Percentiles rank a stretch among this genome's conserved stretches.
Conservation (phyloP, 768 basidiomycete species). For the Pisolithus marmoratus region DNA sequence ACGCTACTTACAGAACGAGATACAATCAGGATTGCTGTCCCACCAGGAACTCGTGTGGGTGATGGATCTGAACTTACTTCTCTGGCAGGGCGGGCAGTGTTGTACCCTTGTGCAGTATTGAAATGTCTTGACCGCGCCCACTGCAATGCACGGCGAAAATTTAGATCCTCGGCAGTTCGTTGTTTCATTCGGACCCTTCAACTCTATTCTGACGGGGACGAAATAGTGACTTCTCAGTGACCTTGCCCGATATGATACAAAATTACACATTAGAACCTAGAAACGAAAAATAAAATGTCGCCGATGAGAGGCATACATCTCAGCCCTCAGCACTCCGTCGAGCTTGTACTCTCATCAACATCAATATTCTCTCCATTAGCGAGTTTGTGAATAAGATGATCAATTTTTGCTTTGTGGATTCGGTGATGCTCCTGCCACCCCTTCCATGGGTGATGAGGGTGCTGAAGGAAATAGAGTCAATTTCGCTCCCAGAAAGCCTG, state of each 20-base stretch:
- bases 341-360: constrained; percentile 21
- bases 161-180: no score
- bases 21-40: no score
- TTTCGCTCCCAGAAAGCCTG: not conserved
- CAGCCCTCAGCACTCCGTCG: constrained; percentile 21
- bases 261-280: not conserved
- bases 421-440: constrained; percentile 92
- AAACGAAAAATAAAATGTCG: not conserved
- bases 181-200: no score
- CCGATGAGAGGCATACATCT: constrained; percentile 1
- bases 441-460: constrained; percentile 90
- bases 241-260: not conserved
- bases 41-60: no score
- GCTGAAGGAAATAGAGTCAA: constrained; percentile 34
- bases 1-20: no score
- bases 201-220: no score
- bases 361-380: constrained; percentile 51
- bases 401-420: constrained; percentile 83
- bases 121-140: not conserved
- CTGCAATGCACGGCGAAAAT: no score
- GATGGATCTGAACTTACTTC: no score
- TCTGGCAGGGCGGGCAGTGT: no score
- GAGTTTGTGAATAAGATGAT: constrained; percentile 66
- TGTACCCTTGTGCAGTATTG: not conserved
- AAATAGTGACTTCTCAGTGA: no score